Evolutionary conservation across 495 filamentous ascomycete species (phyloP).

Genomic region (Evansstolkia leycettana): DNA sequence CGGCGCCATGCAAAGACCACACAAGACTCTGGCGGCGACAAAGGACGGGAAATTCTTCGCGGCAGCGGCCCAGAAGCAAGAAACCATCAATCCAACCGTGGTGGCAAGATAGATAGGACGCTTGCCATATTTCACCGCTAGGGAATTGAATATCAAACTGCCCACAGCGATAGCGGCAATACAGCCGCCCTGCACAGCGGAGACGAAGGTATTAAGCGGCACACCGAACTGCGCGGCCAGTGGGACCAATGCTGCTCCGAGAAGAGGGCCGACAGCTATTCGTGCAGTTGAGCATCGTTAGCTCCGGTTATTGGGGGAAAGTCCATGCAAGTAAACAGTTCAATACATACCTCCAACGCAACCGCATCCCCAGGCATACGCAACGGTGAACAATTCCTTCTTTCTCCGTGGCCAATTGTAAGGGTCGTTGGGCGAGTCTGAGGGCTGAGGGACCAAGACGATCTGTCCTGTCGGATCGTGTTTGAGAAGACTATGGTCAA

Average conservation of each 20-base stretch:
- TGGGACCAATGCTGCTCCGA: slow-evolving; percentile 20
- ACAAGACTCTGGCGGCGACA: slow-evolving; percentile 33
- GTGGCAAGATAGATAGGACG: slow-evolving; percentile 49
- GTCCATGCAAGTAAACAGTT: not conserved
- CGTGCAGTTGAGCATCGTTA: too few species aligned
- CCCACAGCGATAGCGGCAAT: slow-evolving; percentile 36
- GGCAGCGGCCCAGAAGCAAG: slow-evolving; percentile 49
- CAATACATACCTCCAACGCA: slow-evolving; percentile 22
- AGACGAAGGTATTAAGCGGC: slow-evolving; percentile 20
- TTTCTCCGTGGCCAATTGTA: slow-evolving; percentile 34
- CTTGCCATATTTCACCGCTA: slow-evolving; percentile 53
- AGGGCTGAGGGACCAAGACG: slow-evolving; percentile 35
- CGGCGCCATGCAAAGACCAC: slow-evolving; percentile 21
- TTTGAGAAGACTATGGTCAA: slow-evolving; percentile 27
- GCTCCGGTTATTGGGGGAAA: too few species aligned
- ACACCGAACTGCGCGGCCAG: slow-evolving; percentile 24
- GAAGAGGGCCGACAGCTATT: slow-evolving; percentile 26
- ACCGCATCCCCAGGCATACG: slow-evolving; percentile 24
- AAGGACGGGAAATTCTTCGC: slow-evolving; percentile 44
- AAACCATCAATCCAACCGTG: slow-evolving; percentile 43
- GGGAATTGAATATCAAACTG: slow-evolving; percentile 47
- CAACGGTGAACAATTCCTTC: slow-evolving; percentile 27
- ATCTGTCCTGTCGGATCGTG: slow-evolving; percentile 30
- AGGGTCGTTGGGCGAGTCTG: slow-evolving; percentile 34
- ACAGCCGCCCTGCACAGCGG: slow-evolving; percentile 17